These are phyloP conservation scores for Funneliformis caledonium DNA, from an alignment of 371 early-diverging fungal genomes.

Conservation along the genomic window DNA sequence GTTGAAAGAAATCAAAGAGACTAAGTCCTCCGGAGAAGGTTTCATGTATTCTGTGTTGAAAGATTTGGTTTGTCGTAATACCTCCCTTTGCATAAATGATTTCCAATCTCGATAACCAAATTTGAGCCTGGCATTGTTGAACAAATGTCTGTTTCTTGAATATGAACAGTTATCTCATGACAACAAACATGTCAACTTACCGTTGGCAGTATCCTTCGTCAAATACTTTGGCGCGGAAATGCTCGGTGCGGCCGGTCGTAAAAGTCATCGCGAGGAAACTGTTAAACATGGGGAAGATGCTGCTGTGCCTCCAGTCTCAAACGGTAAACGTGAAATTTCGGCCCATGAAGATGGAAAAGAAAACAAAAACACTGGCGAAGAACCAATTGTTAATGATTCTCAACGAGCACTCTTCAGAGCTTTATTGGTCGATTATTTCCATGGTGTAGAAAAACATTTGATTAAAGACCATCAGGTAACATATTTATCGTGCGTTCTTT, in stretches of 20 bases:
- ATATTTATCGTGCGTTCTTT: neutral
- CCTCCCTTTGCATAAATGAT: slow-evolving; percentile 13
- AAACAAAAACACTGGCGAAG: slow-evolving; percentile 37
- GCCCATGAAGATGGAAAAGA: slow-evolving; percentile 24
- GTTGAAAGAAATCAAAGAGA: slow-evolving; percentile 41
- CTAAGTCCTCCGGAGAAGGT: slow-evolving; percentile 43
- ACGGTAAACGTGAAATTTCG: slow-evolving; percentile 34
- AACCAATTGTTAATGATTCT: slow-evolving; percentile 54
- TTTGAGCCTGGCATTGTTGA: slow-evolving; percentile 10
- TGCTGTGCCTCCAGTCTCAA: neutral
- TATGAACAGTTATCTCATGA: slow-evolving; percentile 54
- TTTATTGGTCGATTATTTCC: slow-evolving; percentile 72
- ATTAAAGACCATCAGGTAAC: slow-evolving; percentile 73
- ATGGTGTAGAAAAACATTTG: slow-evolving; percentile 66
- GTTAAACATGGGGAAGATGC: neutral
- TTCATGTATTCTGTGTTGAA: slow-evolving; percentile 48
- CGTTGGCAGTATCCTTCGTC: slow-evolving; percentile 76
- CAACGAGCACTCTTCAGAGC: slow-evolving; percentile 59
- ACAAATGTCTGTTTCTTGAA: slow-evolving; percentile 32
- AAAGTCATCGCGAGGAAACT: slow-evolving; percentile 48
- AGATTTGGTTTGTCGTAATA: slow-evolving; percentile 46
- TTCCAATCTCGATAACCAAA: slow-evolving; percentile 6
- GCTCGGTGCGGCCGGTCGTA: slow-evolving; percentile 58
- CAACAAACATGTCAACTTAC: slow-evolving; percentile 69
- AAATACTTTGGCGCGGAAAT: slow-evolving; percentile 70